Base-by-base conservation (phyloP, 139 green algal genomes). In the Coccomyxa sp. region DNA sequence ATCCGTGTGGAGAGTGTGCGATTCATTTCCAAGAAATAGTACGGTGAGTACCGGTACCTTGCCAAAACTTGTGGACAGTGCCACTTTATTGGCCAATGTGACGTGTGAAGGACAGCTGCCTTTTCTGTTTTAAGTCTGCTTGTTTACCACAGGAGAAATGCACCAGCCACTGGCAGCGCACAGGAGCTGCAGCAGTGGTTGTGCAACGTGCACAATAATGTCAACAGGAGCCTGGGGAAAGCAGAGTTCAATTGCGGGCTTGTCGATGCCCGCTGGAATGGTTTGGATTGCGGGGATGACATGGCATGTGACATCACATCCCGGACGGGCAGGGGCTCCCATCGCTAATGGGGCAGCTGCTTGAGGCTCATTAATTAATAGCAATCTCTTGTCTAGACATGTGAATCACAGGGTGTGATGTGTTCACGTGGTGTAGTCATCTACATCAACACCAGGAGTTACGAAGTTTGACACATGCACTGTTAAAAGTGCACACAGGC, bases 1-100 rank as follows among this genome's bases (percentile, higher is more conserved):
- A 99, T 84, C 96, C 96, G 4, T 99, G 96, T 87, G 90, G 76
- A 3, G 93, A 97, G n/a, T 99, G 96, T 82, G 92, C 95, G 0
- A 1, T 58, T 13, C 96, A 99, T 91, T 98, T 99, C 78, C 58
- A 85, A 18, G 86, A 98, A 77, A 81, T 99, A 58, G 85, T 97
- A 60, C 91, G 79, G 91, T 94, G 82, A 67, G 87, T 68, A 23
- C 12, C 60, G 13, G 30, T 67, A 15, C 38, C 38, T 51, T 51
- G 38, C 38, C 38, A 51, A 51, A 11, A 51, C 60, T 27, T n/a
- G 16, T 79, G 27, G 57, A 28, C 51, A 51, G 58, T 74, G 13
- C 77, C 27, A 30, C 38, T 17, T 78, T 67, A 12, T 45, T 80
- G 28, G 27, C 9, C 71, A 25, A 58, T 13, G 23, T 17, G 45